A percentile compares a stretch with the other conserved stretches of the same genome.
Conservation (phyloP, 2,329 filamentous ascomycete genomes). For the Aureobasidium sp. region DNA sequence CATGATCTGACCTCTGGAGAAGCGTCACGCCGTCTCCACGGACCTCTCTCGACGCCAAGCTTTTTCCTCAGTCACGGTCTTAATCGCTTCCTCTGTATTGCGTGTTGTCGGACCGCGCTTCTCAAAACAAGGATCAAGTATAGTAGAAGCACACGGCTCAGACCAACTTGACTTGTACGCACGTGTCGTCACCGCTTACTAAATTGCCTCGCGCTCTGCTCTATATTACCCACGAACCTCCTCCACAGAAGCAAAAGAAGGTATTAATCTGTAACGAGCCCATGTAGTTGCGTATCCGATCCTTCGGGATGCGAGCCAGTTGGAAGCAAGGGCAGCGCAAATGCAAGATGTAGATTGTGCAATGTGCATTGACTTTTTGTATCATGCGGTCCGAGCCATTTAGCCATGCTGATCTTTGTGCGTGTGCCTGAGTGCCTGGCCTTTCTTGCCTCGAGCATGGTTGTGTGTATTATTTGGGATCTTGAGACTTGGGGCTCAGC, state of each 20-base stretch:
- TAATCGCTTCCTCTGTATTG: not conserved
- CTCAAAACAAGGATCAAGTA: not conserved
- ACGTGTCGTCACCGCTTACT: not conserved
- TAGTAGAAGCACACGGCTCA: not conserved
- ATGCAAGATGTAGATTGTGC: not conserved
- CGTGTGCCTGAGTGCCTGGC: not conserved
- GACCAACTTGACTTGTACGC: not conserved
- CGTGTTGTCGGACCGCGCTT: not conserved
- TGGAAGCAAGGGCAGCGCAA: not conserved
- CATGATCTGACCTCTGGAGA: not conserved
- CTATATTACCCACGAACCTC: not conserved
- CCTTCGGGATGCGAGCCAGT: not conserved
- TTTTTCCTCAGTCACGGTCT: not conserved
- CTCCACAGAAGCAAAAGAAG: not conserved
- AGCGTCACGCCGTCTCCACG: not conserved
- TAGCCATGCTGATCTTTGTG: not conserved
- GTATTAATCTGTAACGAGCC: not conserved
- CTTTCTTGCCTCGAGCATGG: not conserved
- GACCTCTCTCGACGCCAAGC: not conserved
- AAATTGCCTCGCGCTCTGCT: not conserved
- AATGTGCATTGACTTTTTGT: not conserved
- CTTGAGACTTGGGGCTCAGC: not conserved
- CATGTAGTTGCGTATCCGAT: not conserved
- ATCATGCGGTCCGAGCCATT: not conserved
- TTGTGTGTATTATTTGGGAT: not conserved